Conservation (phyloP, 345 rosid species). For the Sisymbrium irio region DNA sequence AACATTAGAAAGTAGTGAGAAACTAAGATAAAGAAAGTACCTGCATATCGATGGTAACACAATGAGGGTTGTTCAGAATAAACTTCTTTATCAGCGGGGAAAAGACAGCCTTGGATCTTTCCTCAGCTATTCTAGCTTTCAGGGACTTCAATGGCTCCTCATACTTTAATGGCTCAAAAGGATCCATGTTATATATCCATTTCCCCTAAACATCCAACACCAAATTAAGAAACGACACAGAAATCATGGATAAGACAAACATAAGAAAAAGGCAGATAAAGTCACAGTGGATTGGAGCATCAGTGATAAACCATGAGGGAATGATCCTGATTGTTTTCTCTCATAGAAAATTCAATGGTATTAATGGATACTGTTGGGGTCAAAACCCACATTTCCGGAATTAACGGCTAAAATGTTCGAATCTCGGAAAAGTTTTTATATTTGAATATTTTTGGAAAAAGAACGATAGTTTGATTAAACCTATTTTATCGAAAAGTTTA, state of each 20-base stretch:
- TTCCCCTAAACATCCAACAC: conserved; percentile 55
- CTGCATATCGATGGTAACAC: conserved; percentile 94
- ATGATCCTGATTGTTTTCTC: conserved; percentile 96
- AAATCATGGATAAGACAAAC: not conserved
- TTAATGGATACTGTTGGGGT: no score
- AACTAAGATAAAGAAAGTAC: conserved; percentile 35
- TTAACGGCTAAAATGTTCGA: no score
- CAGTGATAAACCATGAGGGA: conserved; percentile 93
- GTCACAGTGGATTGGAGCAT: conserved; percentile 89
- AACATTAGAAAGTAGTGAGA: not conserved
- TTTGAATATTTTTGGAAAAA: no score
- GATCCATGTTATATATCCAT: conserved; percentile 98
- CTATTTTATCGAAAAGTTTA: no score
- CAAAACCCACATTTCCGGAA: no score
- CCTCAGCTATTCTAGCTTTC: conserved; percentile 77
- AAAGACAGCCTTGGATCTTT: conserved; percentile 93
- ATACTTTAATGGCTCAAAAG: conserved; percentile 90
- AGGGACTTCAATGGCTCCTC: conserved; percentile 56
- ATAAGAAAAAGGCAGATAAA: not conserved
- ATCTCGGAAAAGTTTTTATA: no score
- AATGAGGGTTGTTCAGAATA: conserved; percentile 78
- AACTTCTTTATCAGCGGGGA: conserved; percentile 85
- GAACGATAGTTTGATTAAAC: no score
- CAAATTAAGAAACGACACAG: not conserved
- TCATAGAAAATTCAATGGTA: conserved; percentile 89